Base-by-base conservation (phyloP, 2,329 filamentous ascomycete genomes). In the Seiridium cupressi region DNA sequence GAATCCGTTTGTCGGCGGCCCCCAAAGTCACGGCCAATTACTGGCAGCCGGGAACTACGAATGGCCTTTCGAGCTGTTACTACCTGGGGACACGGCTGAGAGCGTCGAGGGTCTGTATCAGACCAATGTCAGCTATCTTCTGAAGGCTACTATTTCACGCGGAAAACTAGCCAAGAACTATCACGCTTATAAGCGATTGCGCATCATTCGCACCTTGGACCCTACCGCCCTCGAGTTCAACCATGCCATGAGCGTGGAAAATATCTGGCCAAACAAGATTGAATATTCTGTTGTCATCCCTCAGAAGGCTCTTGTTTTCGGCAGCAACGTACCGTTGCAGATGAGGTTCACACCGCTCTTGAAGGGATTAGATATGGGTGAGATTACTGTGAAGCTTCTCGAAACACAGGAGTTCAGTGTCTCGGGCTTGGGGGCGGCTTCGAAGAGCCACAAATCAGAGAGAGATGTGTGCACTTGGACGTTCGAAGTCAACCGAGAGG, bases 241-340 rank as follows among this genome's bases (percentile, higher is more conserved):
- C 44, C 90, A 98, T 74, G 89, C 92, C 53, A 95, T 97, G 92
- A 92, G 91, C 64, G 93, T 98, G 64, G 93, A 97, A 75, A 97
- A 97, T 71, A 90, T 96, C 64, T 99, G 95, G 95, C 91, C 93
- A 5, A 95, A 97, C 79, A 99, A 99, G 80, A 86, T 98, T 68
- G 92, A 96, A 73, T 99, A 99, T 77, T 94, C 92, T 36, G 93
- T 99, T 64, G 87, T 92, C 60, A 91, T 96, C 9, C 94, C 95
- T 0, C 93, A 92, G 70, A 97, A 97, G 78, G 95, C 95, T 2
- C 89, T 97, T 58, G 90, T 97, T 18, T 96, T 97, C 69, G 95
- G 95, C 55, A 96, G 92, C n/a, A 84, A 84, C 31, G 88, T 98
- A 54, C 87, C 88, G 1, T 83, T 97, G 61, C 89, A 96, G 67